These are phyloP conservation scores for Alternaria sp. DNA, from an alignment of 2,329 filamentous ascomycete species.

Conservation along the genomic window DNA sequence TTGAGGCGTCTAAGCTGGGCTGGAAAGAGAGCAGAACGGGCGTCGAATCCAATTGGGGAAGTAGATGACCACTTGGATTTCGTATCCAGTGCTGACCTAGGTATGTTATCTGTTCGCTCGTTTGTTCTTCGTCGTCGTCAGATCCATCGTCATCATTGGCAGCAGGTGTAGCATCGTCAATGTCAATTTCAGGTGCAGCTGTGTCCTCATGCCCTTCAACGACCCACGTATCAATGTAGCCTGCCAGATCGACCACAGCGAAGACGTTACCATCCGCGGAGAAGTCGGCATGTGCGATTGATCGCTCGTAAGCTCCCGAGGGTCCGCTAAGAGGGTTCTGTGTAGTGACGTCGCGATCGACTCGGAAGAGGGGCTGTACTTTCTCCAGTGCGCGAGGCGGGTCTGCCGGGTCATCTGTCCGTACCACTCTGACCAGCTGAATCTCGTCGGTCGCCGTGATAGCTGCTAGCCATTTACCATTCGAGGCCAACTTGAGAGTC, in stretches of 20 bases:
- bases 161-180: slow-evolving; percentile 42
- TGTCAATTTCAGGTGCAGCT: slow-evolving; percentile 53
- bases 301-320: slow-evolving; percentile 78
- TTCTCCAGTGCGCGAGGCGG: slow-evolving; percentile 49
- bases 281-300: slow-evolving; percentile 77
- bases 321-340: slow-evolving; percentile 64
- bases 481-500: slow-evolving; percentile 72
- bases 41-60: slow-evolving; percentile 56
- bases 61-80: slow-evolving; percentile 69
- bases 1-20: slow-evolving; percentile 39
- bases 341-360: slow-evolving; percentile 36
- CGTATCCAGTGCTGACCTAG: slow-evolving; percentile 75
- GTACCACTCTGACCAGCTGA: slow-evolving; percentile 57
- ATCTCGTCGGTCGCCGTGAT: slow-evolving; percentile 57
- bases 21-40: slow-evolving; percentile 59
- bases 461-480: slow-evolving; percentile 73
- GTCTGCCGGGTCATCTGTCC: slow-evolving; percentile 51
- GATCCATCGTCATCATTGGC: slow-evolving; percentile 44
- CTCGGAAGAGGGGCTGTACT: slow-evolving; percentile 51
- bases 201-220: slow-evolving; percentile 66
- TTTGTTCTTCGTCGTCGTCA: slow-evolving; percentile 57
- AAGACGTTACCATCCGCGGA: slow-evolving; percentile 81
- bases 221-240: slow-evolving; percentile 87
- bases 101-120: slow-evolving; percentile 59
- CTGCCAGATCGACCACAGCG: slow-evolving; percentile 80